A percentile compares a stretch with the other conserved stretches of the same genome.
These are phyloP conservation scores for Fusarium transvaalense DNA, from an alignment of 2,329 filamentous ascomycete genomes.

Conservation along the genomic window DNA sequence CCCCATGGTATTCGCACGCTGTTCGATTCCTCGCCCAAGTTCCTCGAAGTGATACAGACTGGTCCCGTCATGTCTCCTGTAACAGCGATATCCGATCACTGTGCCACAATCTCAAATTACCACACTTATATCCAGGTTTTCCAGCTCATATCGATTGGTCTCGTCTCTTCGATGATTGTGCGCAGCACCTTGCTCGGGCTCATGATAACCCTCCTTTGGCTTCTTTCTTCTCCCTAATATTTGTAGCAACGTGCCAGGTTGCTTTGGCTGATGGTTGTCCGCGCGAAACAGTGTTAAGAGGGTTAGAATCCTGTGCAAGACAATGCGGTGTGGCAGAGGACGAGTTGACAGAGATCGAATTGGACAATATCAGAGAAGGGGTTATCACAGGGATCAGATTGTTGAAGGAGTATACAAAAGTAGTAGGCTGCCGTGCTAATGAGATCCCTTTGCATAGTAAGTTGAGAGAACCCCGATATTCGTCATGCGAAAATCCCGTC, in stretches of 20 bases:
- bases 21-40: slow-evolving; percentile 21
- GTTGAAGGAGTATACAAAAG: slow-evolving; percentile 14
- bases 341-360: slow-evolving; percentile 14
- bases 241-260: slow-evolving; percentile 32
- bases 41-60: slow-evolving; percentile 22
- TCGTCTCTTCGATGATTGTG: slow-evolving; percentile 22
- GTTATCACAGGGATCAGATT: slow-evolving; percentile 25
- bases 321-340: slow-evolving; percentile 19
- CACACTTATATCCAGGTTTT: slow-evolving; percentile 2
- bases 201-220: slow-evolving; percentile 7
- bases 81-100: slow-evolving; percentile 15
- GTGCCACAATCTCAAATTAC: slow-evolving; percentile 18
- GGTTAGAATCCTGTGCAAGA: slow-evolving; percentile 11
- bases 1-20: slow-evolving; percentile 22
- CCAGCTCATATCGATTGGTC: slow-evolving; percentile 5
- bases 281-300: slow-evolving; percentile 1
- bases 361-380: slow-evolving; percentile 22
- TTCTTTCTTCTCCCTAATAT: slow-evolving; percentile 30
- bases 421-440: slow-evolving; percentile 28
- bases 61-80: slow-evolving; percentile 21
- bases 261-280: slow-evolving; percentile 17
- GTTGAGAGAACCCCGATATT: neutral
- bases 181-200: slow-evolving; percentile 7
- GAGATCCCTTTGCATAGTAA: slow-evolving; percentile 35
- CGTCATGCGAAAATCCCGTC: neutral